Conservation (phyloP, 1,139 yeast genomes). For the Entelexis paramagnoliae region DNA sequence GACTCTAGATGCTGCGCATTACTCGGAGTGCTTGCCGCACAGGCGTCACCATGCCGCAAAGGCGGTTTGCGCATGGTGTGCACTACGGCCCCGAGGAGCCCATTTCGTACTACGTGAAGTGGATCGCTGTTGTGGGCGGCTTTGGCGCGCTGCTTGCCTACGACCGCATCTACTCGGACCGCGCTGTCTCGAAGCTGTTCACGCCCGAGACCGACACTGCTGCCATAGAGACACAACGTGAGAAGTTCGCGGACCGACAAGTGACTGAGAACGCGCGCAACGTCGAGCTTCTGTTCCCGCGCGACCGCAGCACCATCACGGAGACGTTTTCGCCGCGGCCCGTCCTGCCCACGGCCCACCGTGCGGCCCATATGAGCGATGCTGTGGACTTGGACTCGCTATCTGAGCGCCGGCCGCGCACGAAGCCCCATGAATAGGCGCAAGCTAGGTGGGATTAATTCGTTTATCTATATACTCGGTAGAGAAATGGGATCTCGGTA, state of each 20-base stretch:
- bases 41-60: neutral
- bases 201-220: slow-evolving; percentile 21
- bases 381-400: slow-evolving; percentile 18
- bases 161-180: slow-evolving; percentile 24
- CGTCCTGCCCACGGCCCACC: slow-evolving; percentile 21
- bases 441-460: too few species aligned
- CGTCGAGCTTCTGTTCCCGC: slow-evolving; percentile 21
- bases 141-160: slow-evolving; percentile 22
- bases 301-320: slow-evolving; percentile 15
- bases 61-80: slow-evolving; percentile 20
- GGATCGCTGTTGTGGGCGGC: slow-evolving; percentile 21
- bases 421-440: slow-evolving; percentile 5
- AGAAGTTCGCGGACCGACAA: slow-evolving; percentile 21
- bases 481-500: too few species aligned
- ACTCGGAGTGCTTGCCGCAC: slow-evolving; percentile 2
- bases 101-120: slow-evolving; percentile 21
- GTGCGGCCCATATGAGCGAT: slow-evolving; percentile 19
- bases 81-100: slow-evolving; percentile 26
- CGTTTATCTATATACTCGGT: too few species aligned
- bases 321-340: slow-evolving; percentile 22
- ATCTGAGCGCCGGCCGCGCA: slow-evolving; percentile 24
- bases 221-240: slow-evolving; percentile 20
- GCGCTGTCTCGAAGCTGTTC: slow-evolving; percentile 20
- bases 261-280: slow-evolving; percentile 23
- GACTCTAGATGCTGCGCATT: slow-evolving; percentile 1